A percentile compares a stretch with the other conserved stretches of the same genome.
phyloP scores from a whole-genome alignment of 2,329 filamentous ascomycete genomes.

The Byssochlamys sp. region DNA sequence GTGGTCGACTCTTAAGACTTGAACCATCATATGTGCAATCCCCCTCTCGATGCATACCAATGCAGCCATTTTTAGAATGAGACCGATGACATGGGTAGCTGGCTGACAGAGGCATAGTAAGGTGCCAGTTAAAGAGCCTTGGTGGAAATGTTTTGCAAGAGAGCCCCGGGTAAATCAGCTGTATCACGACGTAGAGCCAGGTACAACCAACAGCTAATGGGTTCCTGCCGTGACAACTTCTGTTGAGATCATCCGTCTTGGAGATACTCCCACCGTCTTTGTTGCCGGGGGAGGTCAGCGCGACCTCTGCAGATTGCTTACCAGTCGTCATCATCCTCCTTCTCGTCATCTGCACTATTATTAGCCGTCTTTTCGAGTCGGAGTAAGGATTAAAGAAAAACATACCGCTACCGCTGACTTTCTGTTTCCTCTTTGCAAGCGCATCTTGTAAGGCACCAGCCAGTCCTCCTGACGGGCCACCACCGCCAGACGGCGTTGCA shows the following conservation, averaged over 20 bases:
- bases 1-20: not conserved
- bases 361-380: not conserved
- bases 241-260: not conserved
- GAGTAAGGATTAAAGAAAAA: slow-evolving; percentile 17
- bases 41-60: not conserved
- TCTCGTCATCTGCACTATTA: slow-evolving; percentile 33
- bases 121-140: not conserved
- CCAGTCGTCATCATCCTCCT: slow-evolving; percentile 39
- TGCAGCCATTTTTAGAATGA: not conserved
- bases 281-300: not conserved
- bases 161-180: not conserved
- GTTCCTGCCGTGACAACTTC: not conserved
- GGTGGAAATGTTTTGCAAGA: not conserved
- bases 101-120: not conserved
- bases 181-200: not conserved
- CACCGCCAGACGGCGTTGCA: slow-evolving; percentile 48
- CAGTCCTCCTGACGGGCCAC: slow-evolving; percentile 50
- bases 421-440: slow-evolving; percentile 75
- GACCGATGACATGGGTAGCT: not conserved
- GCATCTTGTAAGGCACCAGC: slow-evolving; percentile 73
- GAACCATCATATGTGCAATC: not conserved
- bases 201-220: not conserved
- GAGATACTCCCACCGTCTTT: not conserved
- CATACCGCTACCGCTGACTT: slow-evolving; percentile 91
- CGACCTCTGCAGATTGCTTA: slow-evolving; percentile 13